Evolutionary conservation across 2,329 filamentous ascomycete species (phyloP), one percentile per base, ranked within the genome.

Genomic region (Colletotrichum somersetense): DNA sequence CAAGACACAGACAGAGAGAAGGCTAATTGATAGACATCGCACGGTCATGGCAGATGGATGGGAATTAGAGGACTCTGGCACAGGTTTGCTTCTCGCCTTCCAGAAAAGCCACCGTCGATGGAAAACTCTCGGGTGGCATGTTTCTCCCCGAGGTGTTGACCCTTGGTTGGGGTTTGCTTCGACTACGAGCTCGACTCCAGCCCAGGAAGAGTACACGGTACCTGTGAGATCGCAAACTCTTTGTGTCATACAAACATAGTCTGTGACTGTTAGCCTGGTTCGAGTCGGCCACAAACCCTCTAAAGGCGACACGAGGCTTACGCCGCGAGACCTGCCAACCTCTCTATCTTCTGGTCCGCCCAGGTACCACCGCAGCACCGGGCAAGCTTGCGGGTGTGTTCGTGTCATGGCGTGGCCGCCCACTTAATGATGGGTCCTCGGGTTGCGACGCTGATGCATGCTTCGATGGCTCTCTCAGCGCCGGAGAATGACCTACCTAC

Each of bases 381-480:
- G 20, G 52, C 42, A 65, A 35, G 33, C 6, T 64, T 23, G 46
- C 4, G 16, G 18, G 42, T 42, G 33, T 62, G 59, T 48, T 62
- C 30, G 59, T 62, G 44, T 26, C 44, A n/a, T 64, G 35, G 38
- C 14, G 16, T 55, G 35, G 35, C 38, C 20, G 7, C 44, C 44
- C 18, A 11, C 38, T 30, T 18, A n/a, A 46, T 64, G 52, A 46
- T 64, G 52, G 59, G 53, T 50, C 26, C 30, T 46, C 66, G 59
- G 65, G 53, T 55, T 72, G 69, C 69, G 33, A 72, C 69, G 69
- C 59, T 68, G 65, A 56, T 69, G 58, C 59, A 64, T 42, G 5
- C 12, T 0, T 52, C 65, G 40, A 55, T 68, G 56, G 65, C 46
- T 53, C 35, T 38, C 44, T 55, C 44, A 52, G 62, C 44, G 46